phyloP scores from a whole-genome alignment of 1,139 yeast species.

The Taphrina sp. region DNA sequence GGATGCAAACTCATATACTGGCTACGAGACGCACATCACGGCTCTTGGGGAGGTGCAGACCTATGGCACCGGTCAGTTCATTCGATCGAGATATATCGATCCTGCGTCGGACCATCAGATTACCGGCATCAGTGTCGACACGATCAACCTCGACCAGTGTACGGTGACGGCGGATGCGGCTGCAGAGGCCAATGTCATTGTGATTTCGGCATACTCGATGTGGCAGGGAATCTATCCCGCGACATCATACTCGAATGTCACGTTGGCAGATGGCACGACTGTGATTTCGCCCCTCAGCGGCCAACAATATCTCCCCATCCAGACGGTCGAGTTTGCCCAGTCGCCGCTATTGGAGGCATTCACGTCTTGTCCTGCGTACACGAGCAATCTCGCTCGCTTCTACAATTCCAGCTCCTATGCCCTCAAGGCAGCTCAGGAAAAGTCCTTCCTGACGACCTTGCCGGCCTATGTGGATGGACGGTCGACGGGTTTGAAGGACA shows the following conservation, averaged over 20 bases:
- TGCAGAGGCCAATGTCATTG: conserved; percentile 26
- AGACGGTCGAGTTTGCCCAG: conserved; percentile 28
- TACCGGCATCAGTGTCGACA: conserved; percentile 24
- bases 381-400: conserved; percentile 5
- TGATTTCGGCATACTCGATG: conserved; percentile 28
- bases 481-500: conserved; percentile 23
- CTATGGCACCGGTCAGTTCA: conserved; percentile 17
- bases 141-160: conserved; percentile 18
- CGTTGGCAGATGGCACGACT: conserved; percentile 28
- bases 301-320: conserved; percentile 26
- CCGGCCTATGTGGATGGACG: conserved; percentile 11
- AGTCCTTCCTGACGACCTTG: conserved; percentile 3
- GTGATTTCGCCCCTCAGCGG: conserved; percentile 28
- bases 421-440: conserved; percentile 1
- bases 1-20: conserved; percentile 15
- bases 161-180: conserved; percentile 26
- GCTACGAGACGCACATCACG: conserved; percentile 24
- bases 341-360: conserved; percentile 29
- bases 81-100: conserved; percentile 24
- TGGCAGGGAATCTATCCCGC: conserved; percentile 32
- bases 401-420: conserved; percentile 18
- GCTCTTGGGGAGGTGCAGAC: conserved; percentile 28
- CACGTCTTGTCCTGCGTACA: conserved; percentile 24
- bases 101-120: conserved; percentile 5
- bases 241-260: conserved; percentile 11